Conservation (phyloP, 208 protist genomes). For the Leishmania gerbilli region DNA sequence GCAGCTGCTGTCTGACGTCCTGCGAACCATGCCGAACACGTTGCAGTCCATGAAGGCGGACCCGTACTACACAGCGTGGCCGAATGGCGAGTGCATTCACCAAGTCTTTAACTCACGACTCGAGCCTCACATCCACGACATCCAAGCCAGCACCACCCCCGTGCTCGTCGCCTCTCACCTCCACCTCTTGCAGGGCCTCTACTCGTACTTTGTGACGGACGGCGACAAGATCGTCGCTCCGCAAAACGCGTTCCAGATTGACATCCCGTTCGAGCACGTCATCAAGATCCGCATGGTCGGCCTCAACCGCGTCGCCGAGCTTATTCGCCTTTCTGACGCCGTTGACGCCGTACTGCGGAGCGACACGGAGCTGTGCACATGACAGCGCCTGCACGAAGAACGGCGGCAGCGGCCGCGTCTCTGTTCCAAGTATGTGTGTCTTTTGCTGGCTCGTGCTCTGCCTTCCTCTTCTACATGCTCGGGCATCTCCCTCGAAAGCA, state of each 20-base stretch:
- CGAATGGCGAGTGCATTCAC: constrained; percentile 89
- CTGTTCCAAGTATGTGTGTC: too few species aligned
- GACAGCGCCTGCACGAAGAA: background rate
- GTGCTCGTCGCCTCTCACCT: constrained; percentile 86
- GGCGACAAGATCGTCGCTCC: constrained; percentile 67
- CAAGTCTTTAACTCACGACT: constrained; percentile 88
- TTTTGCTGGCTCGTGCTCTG: background rate
- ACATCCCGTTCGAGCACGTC: constrained; percentile 78
- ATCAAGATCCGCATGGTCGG: constrained; percentile 77
- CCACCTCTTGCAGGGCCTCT: constrained; percentile 80
- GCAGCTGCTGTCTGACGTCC: constrained; percentile 70
- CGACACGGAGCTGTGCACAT: background rate
- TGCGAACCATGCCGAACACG: constrained; percentile 79
- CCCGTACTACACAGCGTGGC: constrained; percentile 88
- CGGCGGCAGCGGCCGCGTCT: background rate
- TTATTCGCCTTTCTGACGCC: constrained; percentile 56
- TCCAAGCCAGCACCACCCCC: constrained; percentile 77
- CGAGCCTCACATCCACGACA: constrained; percentile 91
- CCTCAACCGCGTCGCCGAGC: constrained; percentile 64
- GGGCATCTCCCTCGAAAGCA: background rate
- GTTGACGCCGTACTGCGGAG: constrained; percentile 52
- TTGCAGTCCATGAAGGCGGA: constrained; percentile 76
- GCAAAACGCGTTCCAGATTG: constrained; percentile 79
- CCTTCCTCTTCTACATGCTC: background rate
- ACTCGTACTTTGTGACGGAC: constrained; percentile 88